These are phyloP conservation scores for Nissolia schottii DNA, from an alignment of 306 rosid species.

Conservation along the genomic window DNA sequence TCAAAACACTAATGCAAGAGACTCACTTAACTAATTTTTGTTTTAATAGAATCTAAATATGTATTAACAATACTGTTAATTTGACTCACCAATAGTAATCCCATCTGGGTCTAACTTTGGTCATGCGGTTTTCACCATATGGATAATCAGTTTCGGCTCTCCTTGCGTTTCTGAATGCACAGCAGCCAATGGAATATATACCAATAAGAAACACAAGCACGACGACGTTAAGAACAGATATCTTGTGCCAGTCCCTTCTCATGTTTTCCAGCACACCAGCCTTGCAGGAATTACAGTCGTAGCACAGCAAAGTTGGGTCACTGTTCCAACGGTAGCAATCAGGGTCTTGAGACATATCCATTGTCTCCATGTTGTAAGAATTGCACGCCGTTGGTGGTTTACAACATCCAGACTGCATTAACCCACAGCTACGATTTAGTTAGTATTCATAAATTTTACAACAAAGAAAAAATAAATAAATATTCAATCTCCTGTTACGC, in stretches of 20 bases:
- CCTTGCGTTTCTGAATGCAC: conserved; percentile 76
- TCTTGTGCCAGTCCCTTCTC: conserved; percentile 73
- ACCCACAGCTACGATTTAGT: neutral
- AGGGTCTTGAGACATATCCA: conserved; percentile 38
- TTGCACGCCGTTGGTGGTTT: conserved; percentile 75
- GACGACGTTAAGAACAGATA: conserved; percentile 65
- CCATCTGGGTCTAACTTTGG: conserved; percentile 81
- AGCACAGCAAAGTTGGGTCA: conserved; percentile 54
- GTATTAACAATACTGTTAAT: too few species aligned
- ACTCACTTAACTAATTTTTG: too few species aligned
- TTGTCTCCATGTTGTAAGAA: conserved; percentile 38
- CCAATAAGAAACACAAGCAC: conserved; percentile 58
- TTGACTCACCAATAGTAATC: conserved; percentile 63
- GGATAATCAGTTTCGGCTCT: conserved; percentile 60
- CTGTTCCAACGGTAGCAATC: conserved; percentile 85
- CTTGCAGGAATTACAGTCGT: conserved; percentile 84
- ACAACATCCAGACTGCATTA: conserved; percentile 80
- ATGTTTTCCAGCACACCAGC: conserved; percentile 77
- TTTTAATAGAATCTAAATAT: too few species aligned
- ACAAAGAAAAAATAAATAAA: too few species aligned
- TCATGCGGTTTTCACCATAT: conserved; percentile 65
- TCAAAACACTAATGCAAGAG: neutral
- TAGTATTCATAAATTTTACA: too few species aligned
- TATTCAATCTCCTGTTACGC: too few species aligned
- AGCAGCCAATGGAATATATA: conserved; percentile 72